phyloP scores from a whole-genome alignment of 2,329 filamentous ascomycete species.

The Monilinia laxa region DNA sequence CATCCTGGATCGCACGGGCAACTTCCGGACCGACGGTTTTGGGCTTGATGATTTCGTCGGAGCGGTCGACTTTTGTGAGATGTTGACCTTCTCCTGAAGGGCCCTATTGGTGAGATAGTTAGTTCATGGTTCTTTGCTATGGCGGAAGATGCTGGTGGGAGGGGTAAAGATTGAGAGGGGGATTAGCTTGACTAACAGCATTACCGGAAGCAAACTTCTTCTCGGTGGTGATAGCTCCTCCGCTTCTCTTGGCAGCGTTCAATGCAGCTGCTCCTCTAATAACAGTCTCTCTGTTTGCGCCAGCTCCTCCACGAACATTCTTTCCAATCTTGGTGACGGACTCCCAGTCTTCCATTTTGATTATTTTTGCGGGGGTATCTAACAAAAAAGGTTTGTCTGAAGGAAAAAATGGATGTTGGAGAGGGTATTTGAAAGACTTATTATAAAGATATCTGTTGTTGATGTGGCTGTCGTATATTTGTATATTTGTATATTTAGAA shows the following conservation, averaged over 20 bases:
- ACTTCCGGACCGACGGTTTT: slow-evolving; percentile 83
- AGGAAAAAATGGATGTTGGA: neutral
- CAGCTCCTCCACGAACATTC: slow-evolving; percentile 68
- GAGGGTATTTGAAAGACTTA: too few species aligned
- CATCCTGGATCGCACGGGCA: slow-evolving; percentile 76
- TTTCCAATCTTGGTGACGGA: slow-evolving; percentile 88
- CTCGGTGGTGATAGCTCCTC: slow-evolving; percentile 76
- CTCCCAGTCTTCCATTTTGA: slow-evolving; percentile 76
- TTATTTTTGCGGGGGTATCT: slow-evolving; percentile 3
- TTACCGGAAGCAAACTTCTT: slow-evolving; percentile 87
- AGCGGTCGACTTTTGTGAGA: slow-evolving; percentile 95
- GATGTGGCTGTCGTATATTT: slow-evolving; percentile 10
- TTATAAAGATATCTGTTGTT: neutral
- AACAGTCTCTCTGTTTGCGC: slow-evolving; percentile 73
- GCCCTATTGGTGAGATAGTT: slow-evolving; percentile 24
- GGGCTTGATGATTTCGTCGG: slow-evolving; percentile 96
- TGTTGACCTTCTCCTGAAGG: slow-evolving; percentile 73
- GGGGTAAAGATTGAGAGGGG: neutral
- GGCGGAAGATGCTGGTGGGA: neutral
- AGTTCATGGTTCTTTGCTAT: slow-evolving; percentile 6
- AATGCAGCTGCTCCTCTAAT: slow-evolving; percentile 78
- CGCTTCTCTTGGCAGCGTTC: slow-evolving; percentile 84
- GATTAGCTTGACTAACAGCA: slow-evolving; percentile 57
- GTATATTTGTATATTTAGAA: neutral
- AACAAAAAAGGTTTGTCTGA: neutral